phyloP scores from a whole-genome alignment of 768 basidiomycete species.

The Amanita molliuscula region DNA sequence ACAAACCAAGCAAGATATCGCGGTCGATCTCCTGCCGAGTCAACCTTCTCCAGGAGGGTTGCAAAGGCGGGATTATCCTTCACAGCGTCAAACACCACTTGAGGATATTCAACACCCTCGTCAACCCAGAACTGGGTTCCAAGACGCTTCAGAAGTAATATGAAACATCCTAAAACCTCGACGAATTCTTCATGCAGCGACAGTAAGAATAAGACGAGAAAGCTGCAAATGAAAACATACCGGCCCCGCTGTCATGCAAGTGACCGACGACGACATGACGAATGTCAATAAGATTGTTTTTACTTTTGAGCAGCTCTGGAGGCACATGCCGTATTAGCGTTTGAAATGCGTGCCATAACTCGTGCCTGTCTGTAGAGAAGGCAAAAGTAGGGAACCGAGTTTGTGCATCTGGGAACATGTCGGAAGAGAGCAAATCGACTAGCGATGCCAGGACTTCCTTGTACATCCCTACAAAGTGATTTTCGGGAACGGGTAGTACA shows the following conservation, averaged over 20 bases:
- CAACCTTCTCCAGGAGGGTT: slow-evolving; percentile 28
- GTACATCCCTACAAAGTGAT: slow-evolving; percentile 40
- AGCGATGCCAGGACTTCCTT: slow-evolving; percentile 32
- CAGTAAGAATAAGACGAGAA: slow-evolving; percentile 4
- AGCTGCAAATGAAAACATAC: slow-evolving; percentile 26
- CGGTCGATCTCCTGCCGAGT: slow-evolving; percentile 21
- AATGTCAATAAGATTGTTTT: slow-evolving; percentile 28
- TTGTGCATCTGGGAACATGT: background rate
- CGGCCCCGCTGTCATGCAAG: slow-evolving; percentile 44
- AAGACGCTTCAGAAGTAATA: slow-evolving; percentile 49
- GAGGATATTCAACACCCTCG: slow-evolving; percentile 63
- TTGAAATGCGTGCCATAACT: slow-evolving; percentile 43
- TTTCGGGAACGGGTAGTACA: slow-evolving; percentile 32
- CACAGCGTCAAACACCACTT: slow-evolving; percentile 72
- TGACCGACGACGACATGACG: slow-evolving; percentile 50
- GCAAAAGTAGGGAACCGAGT: slow-evolving; percentile 6
- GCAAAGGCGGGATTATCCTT: slow-evolving; percentile 63
- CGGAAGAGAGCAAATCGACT: slow-evolving; percentile 18
- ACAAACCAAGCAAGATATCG: slow-evolving; percentile 58
- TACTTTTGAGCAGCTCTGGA: slow-evolving; percentile 23
- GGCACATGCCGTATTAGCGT: slow-evolving; percentile 46
- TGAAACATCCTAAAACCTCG: slow-evolving; percentile 47
- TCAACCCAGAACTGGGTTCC: slow-evolving; percentile 54
- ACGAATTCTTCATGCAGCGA: slow-evolving; percentile 38
- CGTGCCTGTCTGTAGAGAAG: slow-evolving; percentile 27